These are phyloP conservation scores for Melampsora abietis-canadensis DNA, from an alignment of 1,284 basidiomycete genomes.

Conservation along the genomic window DNA sequence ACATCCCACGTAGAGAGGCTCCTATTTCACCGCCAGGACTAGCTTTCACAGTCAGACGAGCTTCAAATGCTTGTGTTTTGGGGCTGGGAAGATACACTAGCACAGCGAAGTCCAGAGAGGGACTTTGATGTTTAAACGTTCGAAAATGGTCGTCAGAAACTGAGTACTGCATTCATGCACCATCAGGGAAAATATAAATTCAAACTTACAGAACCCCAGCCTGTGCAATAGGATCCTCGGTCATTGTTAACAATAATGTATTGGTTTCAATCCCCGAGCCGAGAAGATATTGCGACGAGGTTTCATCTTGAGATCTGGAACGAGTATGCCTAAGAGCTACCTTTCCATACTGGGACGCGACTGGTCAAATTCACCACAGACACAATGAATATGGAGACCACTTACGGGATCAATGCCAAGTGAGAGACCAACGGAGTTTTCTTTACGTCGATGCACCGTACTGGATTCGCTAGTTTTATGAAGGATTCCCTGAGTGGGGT, in stretches of 20 bases:
- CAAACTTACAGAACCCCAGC: slow-evolving; percentile 36
- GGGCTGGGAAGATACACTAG: slow-evolving; percentile 37
- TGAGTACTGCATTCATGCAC: neutral
- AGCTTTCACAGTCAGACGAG: slow-evolving; percentile 36
- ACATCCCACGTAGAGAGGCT: slow-evolving; percentile 40
- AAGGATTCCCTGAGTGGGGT: slow-evolving; percentile 41
- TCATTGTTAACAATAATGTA: slow-evolving; percentile 40
- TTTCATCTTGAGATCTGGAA: slow-evolving; percentile 31
- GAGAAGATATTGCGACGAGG: slow-evolving; percentile 29
- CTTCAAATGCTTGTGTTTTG: slow-evolving; percentile 29
- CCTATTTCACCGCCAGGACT: slow-evolving; percentile 34
- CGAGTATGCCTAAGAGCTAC: slow-evolving; percentile 38
- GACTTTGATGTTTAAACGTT: slow-evolving; percentile 9
- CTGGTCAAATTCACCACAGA: neutral
- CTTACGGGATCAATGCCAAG: slow-evolving; percentile 43
- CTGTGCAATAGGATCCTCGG: slow-evolving; percentile 35
- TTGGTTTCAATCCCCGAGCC: slow-evolving; percentile 44
- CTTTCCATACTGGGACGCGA: slow-evolving; percentile 30
- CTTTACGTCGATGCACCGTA: slow-evolving; percentile 27
- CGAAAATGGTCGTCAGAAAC: neutral
- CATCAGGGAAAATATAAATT: neutral
- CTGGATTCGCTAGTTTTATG: slow-evolving; percentile 39
- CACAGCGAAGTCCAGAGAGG: slow-evolving; percentile 41
- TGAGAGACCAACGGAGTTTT: slow-evolving; percentile 39
- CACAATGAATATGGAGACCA: slow-evolving; percentile 1